Percentiles rank a stretch among this genome's conserved stretches.
phyloP scores from a whole-genome alignment of 108 stramenopile genomes.

The Nannochloropsis granulata region DNA sequence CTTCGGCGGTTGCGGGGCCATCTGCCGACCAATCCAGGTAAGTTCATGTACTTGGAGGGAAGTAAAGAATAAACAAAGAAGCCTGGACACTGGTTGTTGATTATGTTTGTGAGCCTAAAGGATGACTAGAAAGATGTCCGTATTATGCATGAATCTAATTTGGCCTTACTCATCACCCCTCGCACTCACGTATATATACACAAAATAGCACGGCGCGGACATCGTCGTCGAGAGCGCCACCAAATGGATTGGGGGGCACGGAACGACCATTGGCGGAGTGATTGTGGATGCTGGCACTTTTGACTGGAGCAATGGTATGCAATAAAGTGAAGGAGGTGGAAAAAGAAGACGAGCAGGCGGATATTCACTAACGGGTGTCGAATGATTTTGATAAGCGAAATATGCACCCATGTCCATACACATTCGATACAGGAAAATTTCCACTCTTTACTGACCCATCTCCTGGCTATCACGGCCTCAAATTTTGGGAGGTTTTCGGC shows the following conservation, averaged over 20 bases:
- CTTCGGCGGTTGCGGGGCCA: conserved; percentile 54
- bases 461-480: conserved; percentile 35
- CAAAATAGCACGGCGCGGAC: conserved; percentile 55
- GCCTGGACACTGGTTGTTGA: too few relatives aligned
- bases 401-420: too few relatives aligned
- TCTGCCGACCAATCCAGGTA: conserved; percentile 57
- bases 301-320: conserved; percentile 50
- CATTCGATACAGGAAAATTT: conserved; percentile 52
- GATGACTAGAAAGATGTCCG: too few relatives aligned
- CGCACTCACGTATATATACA: too few relatives aligned
- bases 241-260: conserved; percentile 82
- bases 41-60: too few relatives aligned
- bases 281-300: conserved; percentile 54
- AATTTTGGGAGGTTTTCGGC: conserved; percentile 15
- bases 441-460: conserved; percentile 50
- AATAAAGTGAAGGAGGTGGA: background rate
- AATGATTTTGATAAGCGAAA: too few relatives aligned
- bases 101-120: too few relatives aligned
- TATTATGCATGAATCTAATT: too few relatives aligned
- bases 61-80: too few relatives aligned
- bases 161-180: too few relatives aligned
- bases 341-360: too few relatives aligned
- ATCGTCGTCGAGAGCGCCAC: conserved; percentile 56
- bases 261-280: conserved; percentile 50
- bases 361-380: too few relatives aligned